Evolutionary conservation across 1,284 basidiomycete genomes (phyloP).

Genomic region (Malassezia sympodialis): DNA sequence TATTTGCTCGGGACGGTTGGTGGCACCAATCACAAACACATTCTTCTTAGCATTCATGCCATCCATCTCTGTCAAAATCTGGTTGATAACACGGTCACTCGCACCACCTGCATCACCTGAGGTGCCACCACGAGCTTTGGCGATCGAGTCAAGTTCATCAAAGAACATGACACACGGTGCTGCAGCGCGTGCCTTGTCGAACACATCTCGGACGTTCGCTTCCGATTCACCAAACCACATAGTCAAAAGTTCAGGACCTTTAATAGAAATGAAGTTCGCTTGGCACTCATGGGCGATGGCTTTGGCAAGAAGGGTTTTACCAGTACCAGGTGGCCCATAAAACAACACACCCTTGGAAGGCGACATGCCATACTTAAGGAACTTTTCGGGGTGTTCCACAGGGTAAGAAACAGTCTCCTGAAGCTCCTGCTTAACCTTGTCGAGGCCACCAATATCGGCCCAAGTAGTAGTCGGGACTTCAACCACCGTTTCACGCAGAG

Average conservation of each 20-base stretch:
- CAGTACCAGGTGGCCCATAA: slow-evolving; percentile 92
- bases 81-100: slow-evolving; percentile 91
- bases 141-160: slow-evolving; percentile 96
- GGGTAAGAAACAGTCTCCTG: slow-evolving; percentile 99
- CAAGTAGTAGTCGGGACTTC: slow-evolving; percentile 92
- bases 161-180: slow-evolving; percentile 99
- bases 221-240: slow-evolving; percentile 99
- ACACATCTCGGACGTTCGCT: slow-evolving; percentile 97
- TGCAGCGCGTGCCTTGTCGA: slow-evolving; percentile 97
- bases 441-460: slow-evolving; percentile 98
- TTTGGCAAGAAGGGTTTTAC: slow-evolving; percentile 89
- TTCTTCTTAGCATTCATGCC: slow-evolving; percentile 99
- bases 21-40: slow-evolving; percentile 96
- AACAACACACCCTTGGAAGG: slow-evolving; percentile 97
- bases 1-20: slow-evolving; percentile 98
- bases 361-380: slow-evolving; percentile 99
- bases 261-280: slow-evolving; percentile 93
- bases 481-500: slow-evolving; percentile 88
- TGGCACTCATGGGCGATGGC: slow-evolving; percentile 99
- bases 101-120: slow-evolving; percentile 85
- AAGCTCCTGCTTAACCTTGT: slow-evolving; percentile 97
- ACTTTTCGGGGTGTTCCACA: slow-evolving; percentile 99
- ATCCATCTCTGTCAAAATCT: slow-evolving; percentile 96
- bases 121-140: slow-evolving; percentile 77
- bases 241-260: slow-evolving; percentile 84